These are phyloP conservation scores for Paxillus involutus DNA, from an alignment of 768 basidiomycete species.

Conservation along the genomic window DNA sequence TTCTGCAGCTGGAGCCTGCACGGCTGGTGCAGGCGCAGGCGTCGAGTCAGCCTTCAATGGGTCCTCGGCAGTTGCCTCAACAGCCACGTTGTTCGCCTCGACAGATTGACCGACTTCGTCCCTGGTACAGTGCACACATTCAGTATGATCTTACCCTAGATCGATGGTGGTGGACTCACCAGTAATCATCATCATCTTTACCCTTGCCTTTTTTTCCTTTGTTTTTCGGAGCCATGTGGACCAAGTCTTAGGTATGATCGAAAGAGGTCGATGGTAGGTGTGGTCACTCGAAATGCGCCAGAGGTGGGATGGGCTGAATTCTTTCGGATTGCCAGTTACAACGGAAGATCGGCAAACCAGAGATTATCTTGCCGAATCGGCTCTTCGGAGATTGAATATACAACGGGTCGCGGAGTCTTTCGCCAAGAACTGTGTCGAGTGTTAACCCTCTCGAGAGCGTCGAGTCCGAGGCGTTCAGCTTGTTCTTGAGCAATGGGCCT, in stretches of 20 bases:
- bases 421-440: too few species aligned
- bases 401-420: conserved; percentile 5
- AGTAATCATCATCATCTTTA: conserved; percentile 77
- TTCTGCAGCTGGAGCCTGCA: conserved; percentile 28
- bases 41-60: conserved; percentile 19
- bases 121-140: conserved; percentile 38
- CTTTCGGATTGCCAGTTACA: too few species aligned
- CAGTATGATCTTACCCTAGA: conserved; percentile 15
- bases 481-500: conserved; percentile 66
- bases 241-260: background rate
- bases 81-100: conserved; percentile 39
- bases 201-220: conserved; percentile 91
- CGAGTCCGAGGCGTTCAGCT: background rate
- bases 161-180: conserved; percentile 45
- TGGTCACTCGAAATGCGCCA: too few species aligned
- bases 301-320: too few species aligned
- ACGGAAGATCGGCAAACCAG: too few species aligned
- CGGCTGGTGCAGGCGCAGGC: conserved; percentile 25
- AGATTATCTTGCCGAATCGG: conserved; percentile 16
- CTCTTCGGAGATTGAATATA: conserved; percentile 12
- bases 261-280: background rate
- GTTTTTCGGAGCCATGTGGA: conserved; percentile 52
- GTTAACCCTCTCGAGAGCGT: background rate
- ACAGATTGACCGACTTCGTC: conserved; percentile 63
- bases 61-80: conserved; percentile 66